Conservation (phyloP, 2,329 filamentous ascomycete genomes). For the Dothideomycetes sp. region DNA sequence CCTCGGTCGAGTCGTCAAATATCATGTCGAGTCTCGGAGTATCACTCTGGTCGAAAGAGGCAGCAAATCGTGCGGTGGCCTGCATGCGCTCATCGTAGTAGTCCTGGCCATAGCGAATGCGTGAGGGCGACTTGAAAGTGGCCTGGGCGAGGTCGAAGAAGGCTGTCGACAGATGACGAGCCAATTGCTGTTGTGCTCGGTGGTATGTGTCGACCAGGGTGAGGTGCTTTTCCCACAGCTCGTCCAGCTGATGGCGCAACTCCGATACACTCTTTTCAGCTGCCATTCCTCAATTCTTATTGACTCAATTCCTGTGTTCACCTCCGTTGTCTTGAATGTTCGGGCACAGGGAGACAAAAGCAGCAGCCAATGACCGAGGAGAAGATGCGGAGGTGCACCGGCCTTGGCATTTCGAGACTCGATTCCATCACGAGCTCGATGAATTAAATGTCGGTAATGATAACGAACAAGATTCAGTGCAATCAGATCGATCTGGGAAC, state of each 20-base stretch:
- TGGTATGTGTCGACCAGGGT: conserved; percentile 58
- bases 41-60: conserved; percentile 29
- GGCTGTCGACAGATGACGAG: conserved; percentile 43
- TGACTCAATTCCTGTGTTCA: too few species aligned
- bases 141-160: conserved; percentile 57
- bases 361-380: conserved; percentile 6
- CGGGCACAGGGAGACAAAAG: too few species aligned
- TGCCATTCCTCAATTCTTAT: background rate
- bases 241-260: conserved; percentile 45
- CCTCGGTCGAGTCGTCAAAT: background rate
- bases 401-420: conserved; percentile 8
- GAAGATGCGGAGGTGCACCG: background rate
- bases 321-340: too few species aligned
- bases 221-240: conserved; percentile 57
- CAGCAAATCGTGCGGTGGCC: conserved; percentile 38
- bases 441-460: too few species aligned
- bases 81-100: conserved; percentile 68
- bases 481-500: too few species aligned
- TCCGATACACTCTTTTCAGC: background rate
- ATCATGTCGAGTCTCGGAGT: background rate
- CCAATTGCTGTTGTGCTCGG: conserved; percentile 46
- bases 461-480: too few species aligned
- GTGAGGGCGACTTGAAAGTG: conserved; percentile 59
- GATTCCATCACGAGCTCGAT: background rate
- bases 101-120: conserved; percentile 57